These are phyloP conservation scores for Entrophospora sp. DNA, from an alignment of 192 early-diverging fungal genomes.

Conservation along the genomic window DNA sequence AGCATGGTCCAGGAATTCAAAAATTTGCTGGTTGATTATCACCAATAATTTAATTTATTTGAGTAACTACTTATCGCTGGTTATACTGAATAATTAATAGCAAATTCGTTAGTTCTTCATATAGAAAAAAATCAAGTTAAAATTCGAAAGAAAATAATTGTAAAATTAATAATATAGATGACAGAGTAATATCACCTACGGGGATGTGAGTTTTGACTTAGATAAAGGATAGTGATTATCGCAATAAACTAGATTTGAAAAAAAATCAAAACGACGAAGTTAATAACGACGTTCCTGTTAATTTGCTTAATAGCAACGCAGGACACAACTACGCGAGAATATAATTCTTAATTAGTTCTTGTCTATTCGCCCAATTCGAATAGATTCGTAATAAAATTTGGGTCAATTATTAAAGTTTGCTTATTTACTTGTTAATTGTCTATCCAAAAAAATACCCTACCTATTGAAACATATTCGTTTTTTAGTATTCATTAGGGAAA, in stretches of 20 bases:
- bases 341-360: conserved; percentile 6
- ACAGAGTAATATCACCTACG: neutral
- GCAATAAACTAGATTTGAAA: neutral
- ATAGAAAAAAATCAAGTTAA: no score
- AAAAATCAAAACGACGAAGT: neutral
- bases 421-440: conserved; percentile 4
- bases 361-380: neutral
- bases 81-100: no score
- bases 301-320: neutral
- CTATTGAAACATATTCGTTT: neutral
- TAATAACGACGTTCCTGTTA: neutral
- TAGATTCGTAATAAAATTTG: conserved; percentile 1
- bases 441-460: neutral
- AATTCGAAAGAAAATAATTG: no score
- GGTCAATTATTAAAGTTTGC: neutral
- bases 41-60: no score
- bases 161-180: conserved; percentile 6
- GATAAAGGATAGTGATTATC: neutral
- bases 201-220: conserved; percentile 11
- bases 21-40: no score
- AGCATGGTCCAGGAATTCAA: no score
- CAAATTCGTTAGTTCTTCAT: no score
- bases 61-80: no score
- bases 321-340: conserved; percentile 7
- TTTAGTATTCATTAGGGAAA: neutral